Conservation (phyloP, 768 basidiomycete genomes). For the Guyanaporus albipodus region DNA sequence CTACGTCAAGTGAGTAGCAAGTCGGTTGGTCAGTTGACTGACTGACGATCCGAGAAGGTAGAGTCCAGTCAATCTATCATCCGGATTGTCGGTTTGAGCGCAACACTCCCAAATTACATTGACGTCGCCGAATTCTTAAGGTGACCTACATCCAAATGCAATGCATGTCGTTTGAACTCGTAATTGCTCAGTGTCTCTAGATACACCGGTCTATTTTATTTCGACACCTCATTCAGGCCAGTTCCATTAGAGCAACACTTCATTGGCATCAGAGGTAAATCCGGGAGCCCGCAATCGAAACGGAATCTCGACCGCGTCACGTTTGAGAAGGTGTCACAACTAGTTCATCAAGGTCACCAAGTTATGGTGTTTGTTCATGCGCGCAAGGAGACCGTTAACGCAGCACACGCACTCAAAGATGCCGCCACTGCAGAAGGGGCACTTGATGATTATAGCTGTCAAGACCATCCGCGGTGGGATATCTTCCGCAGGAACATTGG, state of each 20-base stretch:
- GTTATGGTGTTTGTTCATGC: constrained; percentile 99
- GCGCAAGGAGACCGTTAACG: constrained; percentile 95
- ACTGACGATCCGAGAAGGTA: constrained; percentile 48
- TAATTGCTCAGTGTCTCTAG: constrained; percentile 67
- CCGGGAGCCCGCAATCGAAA: constrained; percentile 64
- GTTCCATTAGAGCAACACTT: constrained; percentile 98
- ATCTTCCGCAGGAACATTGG: constrained; percentile 75
- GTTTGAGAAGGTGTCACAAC: constrained; percentile 84
- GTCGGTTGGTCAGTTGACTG: not conserved
- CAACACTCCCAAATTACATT: constrained; percentile 94
- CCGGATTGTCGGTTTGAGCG: constrained; percentile 92
- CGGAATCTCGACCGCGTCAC: constrained; percentile 86
- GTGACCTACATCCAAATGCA: constrained; percentile 37
- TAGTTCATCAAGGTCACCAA: constrained; percentile 91
- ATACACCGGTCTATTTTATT: constrained; percentile 89
- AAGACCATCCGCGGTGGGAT: constrained; percentile 75
- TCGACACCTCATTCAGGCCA: constrained; percentile 95
- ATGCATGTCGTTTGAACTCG: not conserved
- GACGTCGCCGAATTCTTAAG: constrained; percentile 94
- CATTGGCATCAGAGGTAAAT: constrained; percentile 87
- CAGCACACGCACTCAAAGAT: constrained; percentile 78
- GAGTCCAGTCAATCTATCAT: constrained; percentile 96
- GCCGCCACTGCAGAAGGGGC: constrained; percentile 66
- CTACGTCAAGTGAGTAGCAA: constrained; percentile 65
- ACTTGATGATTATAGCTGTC: constrained; percentile 73